phyloP scores from a whole-genome alignment of 2,329 filamentous ascomycete species.

The Paecilomyces formosus region DNA sequence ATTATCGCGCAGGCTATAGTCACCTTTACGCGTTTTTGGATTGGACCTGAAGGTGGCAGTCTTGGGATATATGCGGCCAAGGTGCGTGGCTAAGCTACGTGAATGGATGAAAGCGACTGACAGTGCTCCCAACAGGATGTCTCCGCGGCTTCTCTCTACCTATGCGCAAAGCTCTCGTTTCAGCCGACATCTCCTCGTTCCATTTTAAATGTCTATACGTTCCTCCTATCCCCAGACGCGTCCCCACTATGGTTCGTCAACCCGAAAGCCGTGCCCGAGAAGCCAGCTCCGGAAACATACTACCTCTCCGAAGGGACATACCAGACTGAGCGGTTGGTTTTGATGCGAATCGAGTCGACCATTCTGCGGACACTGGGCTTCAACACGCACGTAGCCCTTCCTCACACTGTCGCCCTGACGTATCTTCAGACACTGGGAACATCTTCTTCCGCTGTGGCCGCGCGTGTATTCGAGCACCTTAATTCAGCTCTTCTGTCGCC shows the following conservation, averaged over 20 bases:
- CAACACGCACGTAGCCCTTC: conserved; percentile 75
- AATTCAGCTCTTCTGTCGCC: conserved; percentile 81
- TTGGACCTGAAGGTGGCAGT: conserved; percentile 43
- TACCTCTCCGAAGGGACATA: conserved; percentile 70
- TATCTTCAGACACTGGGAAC: conserved; percentile 87
- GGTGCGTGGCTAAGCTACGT: conserved; percentile 16
- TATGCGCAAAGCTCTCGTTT: conserved; percentile 75
- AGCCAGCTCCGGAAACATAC: conserved; percentile 47
- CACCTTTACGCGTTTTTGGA: conserved; percentile 73
- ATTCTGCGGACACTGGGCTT: conserved; percentile 73
- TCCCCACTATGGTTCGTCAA: conserved; percentile 46
- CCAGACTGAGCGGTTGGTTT: conserved; percentile 52
- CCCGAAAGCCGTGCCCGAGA: conserved; percentile 16
- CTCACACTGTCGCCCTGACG: conserved; percentile 79
- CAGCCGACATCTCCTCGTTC: conserved; percentile 70
- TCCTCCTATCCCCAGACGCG: conserved; percentile 57
- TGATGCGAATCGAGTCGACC: conserved; percentile 69
- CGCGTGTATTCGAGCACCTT: conserved; percentile 66
- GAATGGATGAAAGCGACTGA: background rate
- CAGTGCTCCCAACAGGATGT: conserved; percentile 52
- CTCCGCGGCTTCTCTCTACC: conserved; percentile 73
- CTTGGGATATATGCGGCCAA: conserved; percentile 35
- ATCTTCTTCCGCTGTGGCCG: conserved; percentile 51
- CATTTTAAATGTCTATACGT: conserved; percentile 76
- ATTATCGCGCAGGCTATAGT: conserved; percentile 80